Evolutionary conservation across 148 eudicot species (phyloP), one percentile per base, ranked within the genome.

Genomic region (Spergularia marina): DNA sequence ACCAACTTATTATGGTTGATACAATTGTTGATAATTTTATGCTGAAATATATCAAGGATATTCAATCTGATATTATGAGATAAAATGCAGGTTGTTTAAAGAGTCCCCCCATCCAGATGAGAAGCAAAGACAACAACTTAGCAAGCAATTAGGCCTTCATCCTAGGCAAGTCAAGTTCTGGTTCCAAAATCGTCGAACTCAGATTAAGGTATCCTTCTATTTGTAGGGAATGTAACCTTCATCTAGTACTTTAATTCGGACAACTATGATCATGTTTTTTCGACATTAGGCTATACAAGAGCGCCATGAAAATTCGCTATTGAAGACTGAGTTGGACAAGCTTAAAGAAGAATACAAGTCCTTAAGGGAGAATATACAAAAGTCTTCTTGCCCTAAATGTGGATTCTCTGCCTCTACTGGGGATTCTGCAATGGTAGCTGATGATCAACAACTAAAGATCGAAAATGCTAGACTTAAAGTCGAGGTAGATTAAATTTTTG

Each of bases 71-170:
- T 30, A 2, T 30, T 30, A 30, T 30, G 36, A 30, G 4, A 2
- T 30, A 2, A 30, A 52, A 53, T 78, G 68, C 88, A 93, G 98
- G 55, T 77, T 93, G 73, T 93, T 93, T 76, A 91, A 95, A 79
- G 99, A 95, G 78, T 95, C 99, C 10, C 99, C 99, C 12, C 99
- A 95, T 75, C 99, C 99, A 72, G 99, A 95, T 87, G 99, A 95
- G 84, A 95, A 91, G 86, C 99, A 95, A 86, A 89, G 99, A 76
- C 97, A 90, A 74, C 91, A 91, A 66, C 91, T 95, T 53, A 92
- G 99, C 85, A 95, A 92, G 85, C 90, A 91, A 68, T 72, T 95
- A 71, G 99, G 96, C 44, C 99, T 95, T 80, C 92, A 91, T 77
- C 97, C 99, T 56, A 87, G 96, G 74, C 99, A 95, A 86, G 92